Base-by-base conservation (phyloP, 2,329 filamentous ascomycete genomes). In the Penicillium corylophilum region DNA sequence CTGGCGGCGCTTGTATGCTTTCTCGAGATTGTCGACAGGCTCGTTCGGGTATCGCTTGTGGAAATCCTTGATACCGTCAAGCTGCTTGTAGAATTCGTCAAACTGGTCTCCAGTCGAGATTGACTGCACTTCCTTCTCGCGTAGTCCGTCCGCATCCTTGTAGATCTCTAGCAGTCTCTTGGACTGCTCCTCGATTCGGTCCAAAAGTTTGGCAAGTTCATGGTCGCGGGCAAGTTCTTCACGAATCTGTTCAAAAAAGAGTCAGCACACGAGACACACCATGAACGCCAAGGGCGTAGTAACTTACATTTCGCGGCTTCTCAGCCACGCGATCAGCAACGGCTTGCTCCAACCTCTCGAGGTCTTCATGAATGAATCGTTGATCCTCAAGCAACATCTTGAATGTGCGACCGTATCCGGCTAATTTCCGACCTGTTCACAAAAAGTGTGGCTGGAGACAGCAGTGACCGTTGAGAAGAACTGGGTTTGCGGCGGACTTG, bases 301-400 rank as follows among this genome's bases (percentile, higher is more conserved):
- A 20, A 78, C 85, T 72, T 77, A 92, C 90, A 72, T 93, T 88
- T 74, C 88, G 89, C 41, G 93, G 92, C 59, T 97, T 91, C 61
- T 96, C 90, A 56, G 85, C 81, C 54, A 95, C 84, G 66, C 92
- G 88, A 75, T 97, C 92, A 48, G 90, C 88, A 65, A 96, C 88
- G 48, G 89, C 94, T 72, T 96, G 90, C 75, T 99, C 94, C 53
- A 99, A 82, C 58, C 94, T 87, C 80, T 99, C 94, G 45, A 99
- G 78, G 74, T 99, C 94, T 82, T 99, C 94, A 65, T 96, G 92
- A 64, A 96, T 84, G 66, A 90, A 91, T 64, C 94, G 84, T 75
- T 97, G 88, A 64, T 97, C 92, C 79, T 99, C 95, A 58, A 96
- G 77, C 62, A 95, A 78, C 91, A 96, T 85, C 33, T 39, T 72